Conservation (phyloP, 139 green algal species). For the Astrephomene gubernaculifera region DNA sequence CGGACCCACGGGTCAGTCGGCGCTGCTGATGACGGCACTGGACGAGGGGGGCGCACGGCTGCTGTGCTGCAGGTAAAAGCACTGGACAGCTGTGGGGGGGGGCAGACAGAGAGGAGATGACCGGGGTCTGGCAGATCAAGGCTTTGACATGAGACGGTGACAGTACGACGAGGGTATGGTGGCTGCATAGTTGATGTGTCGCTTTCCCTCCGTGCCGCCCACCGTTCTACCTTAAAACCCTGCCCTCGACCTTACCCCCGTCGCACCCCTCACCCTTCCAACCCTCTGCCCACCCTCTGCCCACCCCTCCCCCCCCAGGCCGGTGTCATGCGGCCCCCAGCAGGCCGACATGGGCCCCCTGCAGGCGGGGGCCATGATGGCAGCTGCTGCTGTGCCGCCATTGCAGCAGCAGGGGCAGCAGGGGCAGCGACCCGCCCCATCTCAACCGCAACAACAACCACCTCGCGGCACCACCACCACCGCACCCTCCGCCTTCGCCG, state of each 20-base stretch:
- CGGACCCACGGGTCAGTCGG: neutral
- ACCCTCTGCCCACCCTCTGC: too few species aligned
- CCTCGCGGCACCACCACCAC: neutral
- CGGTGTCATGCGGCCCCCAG: neutral
- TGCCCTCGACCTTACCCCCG: too few species aligned
- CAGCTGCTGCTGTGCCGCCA: neutral
- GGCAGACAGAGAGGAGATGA: too few species aligned
- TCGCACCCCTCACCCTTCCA: too few species aligned
- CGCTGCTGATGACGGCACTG: constrained; percentile 64
- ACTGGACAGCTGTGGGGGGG: too few species aligned
- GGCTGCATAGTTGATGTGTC: too few species aligned
- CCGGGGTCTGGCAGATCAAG: too few species aligned
- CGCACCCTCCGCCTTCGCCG: constrained; percentile 14
- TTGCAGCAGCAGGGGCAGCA: neutral
- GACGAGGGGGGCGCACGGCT: constrained; percentile 77
- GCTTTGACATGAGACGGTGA: too few species aligned
- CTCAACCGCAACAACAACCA: neutral
- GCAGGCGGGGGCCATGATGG: neutral
- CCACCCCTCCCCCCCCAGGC: neutral
- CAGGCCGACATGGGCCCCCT: neutral
- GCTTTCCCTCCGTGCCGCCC: too few species aligned
- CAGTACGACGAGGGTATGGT: too few species aligned
- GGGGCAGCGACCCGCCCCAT: neutral
- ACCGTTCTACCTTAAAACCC: too few species aligned
- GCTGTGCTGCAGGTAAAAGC: constrained; percentile 49